phyloP scores from a whole-genome alignment of 192 early-diverging fungal species.

The Nowakowskiella sp. region DNA sequence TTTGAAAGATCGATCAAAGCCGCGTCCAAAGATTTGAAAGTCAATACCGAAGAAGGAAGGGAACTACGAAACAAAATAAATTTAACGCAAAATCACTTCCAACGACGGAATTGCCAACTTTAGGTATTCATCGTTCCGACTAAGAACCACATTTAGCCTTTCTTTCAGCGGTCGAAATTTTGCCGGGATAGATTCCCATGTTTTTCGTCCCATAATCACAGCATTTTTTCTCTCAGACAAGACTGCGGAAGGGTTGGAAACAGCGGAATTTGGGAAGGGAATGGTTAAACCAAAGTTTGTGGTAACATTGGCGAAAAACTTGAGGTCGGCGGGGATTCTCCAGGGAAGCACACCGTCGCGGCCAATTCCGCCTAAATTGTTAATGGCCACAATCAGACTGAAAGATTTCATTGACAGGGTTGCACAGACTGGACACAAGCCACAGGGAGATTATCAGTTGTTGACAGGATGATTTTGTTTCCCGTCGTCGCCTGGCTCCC shows the following conservation, averaged over 20 bases:
- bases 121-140: conserved; percentile 40
- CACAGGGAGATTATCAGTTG: too few relatives aligned
- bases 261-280: neutral
- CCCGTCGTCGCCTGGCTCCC: too few relatives aligned
- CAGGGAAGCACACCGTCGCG: conserved; percentile 65
- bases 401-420: too few relatives aligned
- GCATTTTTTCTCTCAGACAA: conserved; percentile 50
- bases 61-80: neutral
- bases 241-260: neutral
- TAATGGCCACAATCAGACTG: too few relatives aligned
- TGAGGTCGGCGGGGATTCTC: conserved; percentile 79
- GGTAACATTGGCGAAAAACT: conserved; percentile 69
- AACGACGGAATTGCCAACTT: conserved; percentile 4
- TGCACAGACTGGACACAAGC: too few relatives aligned
- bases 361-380: conserved; percentile 85
- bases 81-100: neutral
- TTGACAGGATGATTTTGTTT: too few relatives aligned
- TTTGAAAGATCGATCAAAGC: conserved; percentile 46
- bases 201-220: conserved; percentile 87
- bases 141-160: conserved; percentile 81
- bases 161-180: conserved; percentile 69
- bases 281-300: conserved; percentile 16
- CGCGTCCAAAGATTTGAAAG: conserved; percentile 39
- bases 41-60: conserved; percentile 3
- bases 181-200: conserved; percentile 87